These are phyloP conservation scores for Cinnamomum chago DNA, from an alignment of 164 flowering plant genomes.

Conservation along the genomic window DNA sequence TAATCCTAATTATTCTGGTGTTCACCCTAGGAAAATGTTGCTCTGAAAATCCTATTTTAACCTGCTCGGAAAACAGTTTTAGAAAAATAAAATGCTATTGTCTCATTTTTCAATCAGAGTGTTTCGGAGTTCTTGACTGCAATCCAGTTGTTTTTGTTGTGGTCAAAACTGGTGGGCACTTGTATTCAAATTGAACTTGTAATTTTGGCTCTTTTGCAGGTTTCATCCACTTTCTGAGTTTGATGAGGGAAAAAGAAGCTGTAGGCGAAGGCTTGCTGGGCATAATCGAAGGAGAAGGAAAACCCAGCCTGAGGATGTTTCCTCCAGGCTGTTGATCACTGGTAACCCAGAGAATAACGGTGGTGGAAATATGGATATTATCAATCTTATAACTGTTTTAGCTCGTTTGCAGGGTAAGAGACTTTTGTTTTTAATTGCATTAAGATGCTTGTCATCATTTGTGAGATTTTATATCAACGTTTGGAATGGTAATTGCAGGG, in stretches of 20 bases:
- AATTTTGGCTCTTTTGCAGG: constrained; percentile 29
- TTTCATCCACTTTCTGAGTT: constrained; percentile 86
- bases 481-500: constrained; percentile 26
- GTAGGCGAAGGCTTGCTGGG: constrained; percentile 92
- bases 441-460: neutral
- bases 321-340: constrained; percentile 35
- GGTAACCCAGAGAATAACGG: constrained; percentile 32
- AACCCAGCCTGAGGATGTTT: constrained; percentile 72
- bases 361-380: constrained; percentile 53
- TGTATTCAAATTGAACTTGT: neutral
- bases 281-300: constrained; percentile 86
- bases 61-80: neutral
- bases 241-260: constrained; percentile 94
- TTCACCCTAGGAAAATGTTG: neutral
- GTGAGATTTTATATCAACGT: neutral
- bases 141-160: neutral
- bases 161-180: neutral
- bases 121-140: neutral
- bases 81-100: neutral
- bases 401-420: constrained; percentile 66
- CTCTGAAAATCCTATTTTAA: too few relatives aligned
- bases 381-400: constrained; percentile 52
- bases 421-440: neutral
- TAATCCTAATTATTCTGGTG: too few relatives aligned
- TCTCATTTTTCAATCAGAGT: neutral